Evolutionary conservation across 352 stramenopile genomes (phyloP), one percentile per base, ranked within the genome.

Genomic region (Pythium phragmiticola): DNA sequence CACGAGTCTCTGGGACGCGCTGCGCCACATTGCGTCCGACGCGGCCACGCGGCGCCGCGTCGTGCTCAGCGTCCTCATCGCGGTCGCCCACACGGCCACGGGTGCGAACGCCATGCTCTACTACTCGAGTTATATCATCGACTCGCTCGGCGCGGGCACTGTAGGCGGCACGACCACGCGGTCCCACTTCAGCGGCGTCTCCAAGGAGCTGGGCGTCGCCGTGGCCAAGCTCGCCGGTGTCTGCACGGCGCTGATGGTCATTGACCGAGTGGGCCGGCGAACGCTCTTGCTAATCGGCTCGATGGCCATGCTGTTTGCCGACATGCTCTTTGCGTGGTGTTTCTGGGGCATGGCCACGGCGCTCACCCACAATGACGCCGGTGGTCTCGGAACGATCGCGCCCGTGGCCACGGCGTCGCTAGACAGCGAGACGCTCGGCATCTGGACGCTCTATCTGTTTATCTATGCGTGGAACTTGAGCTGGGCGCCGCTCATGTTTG

Each of bases 61-160:
- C 2, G 49, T 87, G 21, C 74, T 89, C 47, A 87, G 75, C 19
- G 68, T 91, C 12, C 42, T 75, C 2, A 78, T 91, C 52, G 80
- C 80, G 0, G 64, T 88, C n/a, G 84, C 73, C 2, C 82, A 91
- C 49, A 87, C 80, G 42, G 60, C 85, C 41, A 91, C 80, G 11
- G 82, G 74, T 12, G 82, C 82, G 2, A 90, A 89, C 58, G 82
- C 79, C 9, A 89, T 90, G 79, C 73, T 90, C n/a, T 91, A 91
- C 63, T 91, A 89, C 59, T 91, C 82, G 12, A 89, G 73, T 64
- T 91, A 89, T 54, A 91, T 91, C 30, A 63, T 91, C 33, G 53
- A 75, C 1, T 74, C 73, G 28, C 64, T 91, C 0, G 69, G 70
- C 46, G 51, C 59, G 14, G 59, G 49, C 1, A 34, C 28, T 4